Evolutionary conservation across 139 green algal species (phyloP).

Genomic region (Axilococcus clingmanii): DNA sequence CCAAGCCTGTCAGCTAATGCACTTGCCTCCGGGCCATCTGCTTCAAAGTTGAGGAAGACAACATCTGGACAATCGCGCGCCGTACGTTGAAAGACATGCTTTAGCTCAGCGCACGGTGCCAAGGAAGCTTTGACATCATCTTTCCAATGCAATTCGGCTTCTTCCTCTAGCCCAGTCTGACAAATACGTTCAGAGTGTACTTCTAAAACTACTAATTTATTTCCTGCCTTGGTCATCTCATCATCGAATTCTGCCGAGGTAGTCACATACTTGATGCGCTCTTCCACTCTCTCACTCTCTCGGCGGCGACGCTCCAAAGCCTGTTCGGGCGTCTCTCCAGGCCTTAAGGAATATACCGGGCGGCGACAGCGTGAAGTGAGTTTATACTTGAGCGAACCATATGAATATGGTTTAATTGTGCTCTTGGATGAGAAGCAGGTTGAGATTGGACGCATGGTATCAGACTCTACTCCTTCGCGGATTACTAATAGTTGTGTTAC

Average conservation of each 20-base stretch:
- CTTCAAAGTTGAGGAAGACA: constrained; percentile 51
- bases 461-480: too few species aligned
- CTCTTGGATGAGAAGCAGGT: too few species aligned
- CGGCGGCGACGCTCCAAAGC: constrained; percentile 41
- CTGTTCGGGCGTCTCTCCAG: constrained; percentile 47
- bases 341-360: constrained; percentile 8
- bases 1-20: constrained; percentile 52
- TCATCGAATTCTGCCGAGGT: constrained; percentile 30
- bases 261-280: constrained; percentile 42
- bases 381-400: too few species aligned
- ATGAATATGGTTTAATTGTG: too few species aligned
- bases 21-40: constrained; percentile 34
- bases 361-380: too few species aligned
- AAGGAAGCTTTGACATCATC: constrained; percentile 42
- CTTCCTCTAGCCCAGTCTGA: constrained; percentile 59
- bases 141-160: constrained; percentile 75
- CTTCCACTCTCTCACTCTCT: constrained; percentile 52
- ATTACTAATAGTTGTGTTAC: too few species aligned
- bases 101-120: constrained; percentile 48
- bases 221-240: constrained; percentile 34
- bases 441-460: too few species aligned
- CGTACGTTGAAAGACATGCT: constrained; percentile 61
- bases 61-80: constrained; percentile 69
- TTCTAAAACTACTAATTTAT: constrained; percentile 70
- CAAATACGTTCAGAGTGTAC: constrained; percentile 53